Evolutionary conservation across 169 alveolate species (phyloP).

Genomic region (Cryptosporidium meleagridis): DNA sequence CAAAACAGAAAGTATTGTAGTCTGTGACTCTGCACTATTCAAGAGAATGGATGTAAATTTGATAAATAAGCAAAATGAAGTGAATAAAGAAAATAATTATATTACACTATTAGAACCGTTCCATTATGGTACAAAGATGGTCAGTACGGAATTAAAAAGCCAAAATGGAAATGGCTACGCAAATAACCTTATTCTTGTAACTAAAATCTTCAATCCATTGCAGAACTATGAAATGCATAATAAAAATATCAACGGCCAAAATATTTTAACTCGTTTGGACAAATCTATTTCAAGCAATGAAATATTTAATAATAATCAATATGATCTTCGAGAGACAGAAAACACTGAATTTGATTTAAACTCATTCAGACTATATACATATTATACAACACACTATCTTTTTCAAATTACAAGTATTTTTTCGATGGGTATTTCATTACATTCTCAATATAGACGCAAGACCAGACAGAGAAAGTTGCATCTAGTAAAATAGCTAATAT

Average conservation of each 20-base stretch:
- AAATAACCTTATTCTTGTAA: not conserved
- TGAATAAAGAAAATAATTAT: not conserved
- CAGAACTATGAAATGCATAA: not conserved
- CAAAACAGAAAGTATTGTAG: not conserved
- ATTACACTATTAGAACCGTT: not conserved
- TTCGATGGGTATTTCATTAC: conserved; percentile 42
- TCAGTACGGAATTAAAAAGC: not conserved
- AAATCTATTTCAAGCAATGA: not conserved
- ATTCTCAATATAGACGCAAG: conserved; percentile 28
- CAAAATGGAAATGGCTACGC: not conserved
- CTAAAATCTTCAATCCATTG: conserved; percentile 2
- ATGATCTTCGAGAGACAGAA: not conserved
- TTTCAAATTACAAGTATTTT: conserved; percentile 10
- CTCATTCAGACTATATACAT: conserved; percentile 14
- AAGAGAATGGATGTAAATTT: not conserved
- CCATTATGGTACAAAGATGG: conserved; percentile 15
- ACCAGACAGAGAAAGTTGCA: conserved; percentile 43
- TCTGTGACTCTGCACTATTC: not conserved
- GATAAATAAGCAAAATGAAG: not conserved
- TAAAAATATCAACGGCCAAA: not conserved
- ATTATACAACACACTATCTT: conserved; percentile 28
- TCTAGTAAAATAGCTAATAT: conserved; percentile 10
- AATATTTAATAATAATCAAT: not conserved
- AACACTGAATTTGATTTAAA: not conserved
- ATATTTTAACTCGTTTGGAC: not conserved